Evolutionary conservation across 352 stramenopile species (phyloP), one percentile per base, ranked within the genome.

Genomic region (Globisporangium apiculatum): DNA sequence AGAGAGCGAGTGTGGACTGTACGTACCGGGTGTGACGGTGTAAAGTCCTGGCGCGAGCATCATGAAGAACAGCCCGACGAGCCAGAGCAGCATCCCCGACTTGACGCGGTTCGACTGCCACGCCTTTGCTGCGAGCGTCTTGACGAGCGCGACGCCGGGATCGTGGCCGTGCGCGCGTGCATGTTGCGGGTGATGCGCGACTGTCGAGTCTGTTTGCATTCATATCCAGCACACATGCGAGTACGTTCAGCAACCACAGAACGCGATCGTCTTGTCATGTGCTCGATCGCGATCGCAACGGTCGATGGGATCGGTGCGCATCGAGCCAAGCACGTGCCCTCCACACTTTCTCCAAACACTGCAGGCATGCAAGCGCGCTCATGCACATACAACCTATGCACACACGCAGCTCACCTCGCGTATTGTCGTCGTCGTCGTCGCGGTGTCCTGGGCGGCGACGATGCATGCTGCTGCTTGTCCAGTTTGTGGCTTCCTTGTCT

Each of bases 11-110:
- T 31, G 24, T 31, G 24, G 24, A 31, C 24, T 31, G 24, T 18
- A 36, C 47, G 38, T 47, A 57, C 62, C 61, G 18, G 83, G 75
- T 38, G 84, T 92, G 36, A 90, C 72, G 0, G 65, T 64, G 51
- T 65, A 62, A 12, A 90, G 62, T 2, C 75, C 83, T 10, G 85
- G 83, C 0, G 79, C 72, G 36, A 90, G 55, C 11, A 95, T 61
- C 82, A 93, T 92, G 66, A 91, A 89, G 62, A 91, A 87, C 11
- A 95, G 72, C 2, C 85, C 85, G n/a, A 91, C 57, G 35, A 75
- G 57, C 85, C 85, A 95, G 1, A 92, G 60, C 9, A 82, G 46
- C 8, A 86, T 45, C 4, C 83, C 79, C n/a, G 76, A 73, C 43
- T 82, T 83, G 38, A 90, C 81, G 46, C 77, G 79, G 45, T 76